Percentiles rank a stretch among this genome's conserved stretches.
Conservation (phyloP, 2,329 filamentous ascomycete genomes). For the Alternaria tenuissima region DNA sequence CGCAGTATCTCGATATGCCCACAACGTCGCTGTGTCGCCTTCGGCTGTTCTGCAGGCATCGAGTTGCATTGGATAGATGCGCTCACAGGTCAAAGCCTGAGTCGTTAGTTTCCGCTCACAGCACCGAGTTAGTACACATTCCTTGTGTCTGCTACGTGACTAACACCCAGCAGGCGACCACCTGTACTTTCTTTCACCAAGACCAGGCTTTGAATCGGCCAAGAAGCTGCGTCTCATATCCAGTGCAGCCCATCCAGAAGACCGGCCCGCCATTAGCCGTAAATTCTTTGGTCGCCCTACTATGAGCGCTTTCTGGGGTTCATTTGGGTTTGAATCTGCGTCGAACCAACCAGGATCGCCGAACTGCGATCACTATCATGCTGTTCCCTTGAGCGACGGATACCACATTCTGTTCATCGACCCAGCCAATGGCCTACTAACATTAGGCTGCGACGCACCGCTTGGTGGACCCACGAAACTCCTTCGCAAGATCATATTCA, state of each 20-base stretch:
- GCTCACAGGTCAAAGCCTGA: constrained; percentile 59
- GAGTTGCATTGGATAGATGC: constrained; percentile 69
- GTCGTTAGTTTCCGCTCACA: constrained; percentile 64
- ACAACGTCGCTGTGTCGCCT: constrained; percentile 70
- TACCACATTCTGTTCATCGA: constrained; percentile 72
- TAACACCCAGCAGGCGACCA: constrained; percentile 50
- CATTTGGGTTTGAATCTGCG: constrained; percentile 32
- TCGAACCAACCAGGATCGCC: constrained; percentile 12
- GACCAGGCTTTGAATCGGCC: constrained; percentile 60
- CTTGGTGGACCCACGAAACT: constrained; percentile 65
- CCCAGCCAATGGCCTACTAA: constrained; percentile 63
- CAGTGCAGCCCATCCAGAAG: constrained; percentile 60
- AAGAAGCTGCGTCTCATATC: constrained; percentile 70
- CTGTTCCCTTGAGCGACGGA: constrained; percentile 71
- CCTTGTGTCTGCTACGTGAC: not conserved
- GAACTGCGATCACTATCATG: constrained; percentile 67
- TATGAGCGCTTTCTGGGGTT: constrained; percentile 31
- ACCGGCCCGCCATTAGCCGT: constrained; percentile 35
- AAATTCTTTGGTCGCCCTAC: constrained; percentile 31
- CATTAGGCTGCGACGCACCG: constrained; percentile 68
- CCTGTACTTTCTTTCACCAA: constrained; percentile 67
- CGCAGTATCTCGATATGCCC: constrained; percentile 72
- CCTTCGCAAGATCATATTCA: constrained; percentile 66
- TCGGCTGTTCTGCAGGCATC: constrained; percentile 69
- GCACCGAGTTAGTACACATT: constrained; percentile 52